A percentile compares a stretch with the other conserved stretches of the same genome.
Conservation (phyloP, 306 rosid species). For the Sicyos edulis region DNA sequence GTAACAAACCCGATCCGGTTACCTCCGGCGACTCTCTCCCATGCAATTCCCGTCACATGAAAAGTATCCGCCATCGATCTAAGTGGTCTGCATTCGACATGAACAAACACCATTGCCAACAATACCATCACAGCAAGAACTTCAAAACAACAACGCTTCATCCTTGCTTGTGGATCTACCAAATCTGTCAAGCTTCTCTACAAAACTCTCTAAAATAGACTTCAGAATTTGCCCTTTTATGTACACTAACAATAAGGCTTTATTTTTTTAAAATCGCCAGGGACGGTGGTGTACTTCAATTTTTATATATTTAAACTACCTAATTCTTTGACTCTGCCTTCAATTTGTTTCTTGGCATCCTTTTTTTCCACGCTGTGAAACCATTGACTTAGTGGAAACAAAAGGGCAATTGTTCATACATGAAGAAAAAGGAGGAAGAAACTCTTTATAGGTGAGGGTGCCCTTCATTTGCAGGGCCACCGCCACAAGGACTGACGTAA, state of each 20-base stretch:
- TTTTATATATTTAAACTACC: conserved; percentile 4
- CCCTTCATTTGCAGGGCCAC: conserved; percentile 14
- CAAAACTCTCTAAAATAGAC: background rate
- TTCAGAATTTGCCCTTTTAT: background rate
- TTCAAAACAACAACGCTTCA: conserved; percentile 7
- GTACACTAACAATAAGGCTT: background rate
- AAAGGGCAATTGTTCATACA: background rate
- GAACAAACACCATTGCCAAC: conserved; percentile 9
- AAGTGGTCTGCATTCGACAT: conserved; percentile 18
- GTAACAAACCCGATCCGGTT: background rate
- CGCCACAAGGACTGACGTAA: background rate
- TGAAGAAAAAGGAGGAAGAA: background rate
- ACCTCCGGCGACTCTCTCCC: background rate
- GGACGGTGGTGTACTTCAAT: conserved; percentile 4
- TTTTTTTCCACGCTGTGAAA: background rate
- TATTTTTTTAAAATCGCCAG: background rate
- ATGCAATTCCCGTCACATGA: background rate
- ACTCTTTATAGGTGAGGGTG: background rate
- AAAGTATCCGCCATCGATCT: background rate
- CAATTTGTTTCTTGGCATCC: background rate
- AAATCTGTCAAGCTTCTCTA: background rate
- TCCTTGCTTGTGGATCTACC: conserved; percentile 6
- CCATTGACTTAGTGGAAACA: conserved; percentile 2
- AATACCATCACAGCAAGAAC: conserved; percentile 4
- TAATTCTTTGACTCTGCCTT: background rate